Evolutionary conservation across 2,329 filamentous ascomycete species (phyloP), one percentile per base, ranked within the genome.

Genomic region (Colletotrichum liriopes): DNA sequence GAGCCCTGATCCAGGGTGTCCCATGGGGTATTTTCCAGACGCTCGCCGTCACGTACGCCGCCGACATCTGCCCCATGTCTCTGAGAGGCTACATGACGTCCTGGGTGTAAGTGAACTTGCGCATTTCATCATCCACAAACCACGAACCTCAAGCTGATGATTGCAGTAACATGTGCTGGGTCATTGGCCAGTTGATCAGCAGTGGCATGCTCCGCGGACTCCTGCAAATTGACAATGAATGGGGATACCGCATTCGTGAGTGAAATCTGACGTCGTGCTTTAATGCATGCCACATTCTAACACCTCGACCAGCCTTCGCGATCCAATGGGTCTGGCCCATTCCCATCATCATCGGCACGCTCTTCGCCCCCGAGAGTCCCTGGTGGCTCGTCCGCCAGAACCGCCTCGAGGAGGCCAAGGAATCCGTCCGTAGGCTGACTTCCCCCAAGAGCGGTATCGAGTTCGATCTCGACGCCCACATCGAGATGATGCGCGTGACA

Each of bases 161-260:
- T 14, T 5, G 12, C 16, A 72, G 69, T 29, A 85, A 85, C 67
- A 76, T 85, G 62, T 85, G 83, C 67, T 85, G 82, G 79, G 79
- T 81, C 8, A 79, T 84, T n/a, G 84, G 83, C 9, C 81, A 84
- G 70, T 73, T 85, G 39, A 76, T 83, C 32, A 77, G 79, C 5
- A 78, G 80, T 2, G 81, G 80, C 0, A 80, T 84, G 20, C 77
- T 83, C n/a, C 76, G 78, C 41, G 79, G 75, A 3, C 75, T 85
- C 7, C 56, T 82, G 5, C 63, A 76, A 29, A 73, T 77, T n/a
- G 73, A 74, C 5, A 64, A 65, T 26, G 39, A 73, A 41, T 86
- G 84, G 84, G 83, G 82, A 32, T 88, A 86, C 86, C 81, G 85
- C 58, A 81, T 83, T 2, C 83, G 69, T 72, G 32, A 72, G 69